Evolutionary conservation across 2,329 filamentous ascomycete genomes (phyloP), one percentile per base, ranked within the genome.

Genomic region (Aspergillus neoniger): DNA sequence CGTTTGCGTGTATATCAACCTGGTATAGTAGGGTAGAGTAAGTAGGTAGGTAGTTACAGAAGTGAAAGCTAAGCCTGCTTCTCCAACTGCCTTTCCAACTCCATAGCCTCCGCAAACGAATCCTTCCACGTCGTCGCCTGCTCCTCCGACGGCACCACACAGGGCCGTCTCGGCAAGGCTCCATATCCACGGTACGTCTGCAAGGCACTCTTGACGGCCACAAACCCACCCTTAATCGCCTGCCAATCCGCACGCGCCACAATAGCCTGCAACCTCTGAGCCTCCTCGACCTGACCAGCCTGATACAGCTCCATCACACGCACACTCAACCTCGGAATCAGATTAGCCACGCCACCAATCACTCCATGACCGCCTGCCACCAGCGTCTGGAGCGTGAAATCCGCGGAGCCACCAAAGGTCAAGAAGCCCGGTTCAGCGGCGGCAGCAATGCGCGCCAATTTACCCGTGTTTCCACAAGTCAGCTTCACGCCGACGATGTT

Each of bases 401-500:
- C 92, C 72, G 90, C 91, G 75, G 95, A 91, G 65, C 91, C 92
- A 49, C 91, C 91, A 72, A 95, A 92, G 19, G 91, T 91, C 85
- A 95, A 90, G 81, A 93, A 96, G 7, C 77, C 79, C 15, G 69
- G 56, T 54, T 76, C 73, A 23, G 83, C 76, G 23, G 76, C 74
- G 2, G 82, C 80, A 0, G 82, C 80, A 4, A 92, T 81, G 8
- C 89, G 81, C 4, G 86, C 85, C 52, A 91, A 83, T 76, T 91
- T 91, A 60, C 87, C 89, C 32, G 90, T 89, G 66, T 86, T 87
- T n/a, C 88, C 89, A 69, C 89, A 91, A 2, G 88, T 91, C 58
- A 91, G 77, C 78, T 91, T 91, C 55, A 87, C 85, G 30, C 87
- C 88, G 54, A 89, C 85, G 65, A 91, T 88, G 65, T 89, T 90